A percentile compares a stretch with the other conserved stretches of the same genome.
Evolutionary conservation across 2,329 filamentous ascomycete species (phyloP).

Genomic region (Penicillium expansum): DNA sequence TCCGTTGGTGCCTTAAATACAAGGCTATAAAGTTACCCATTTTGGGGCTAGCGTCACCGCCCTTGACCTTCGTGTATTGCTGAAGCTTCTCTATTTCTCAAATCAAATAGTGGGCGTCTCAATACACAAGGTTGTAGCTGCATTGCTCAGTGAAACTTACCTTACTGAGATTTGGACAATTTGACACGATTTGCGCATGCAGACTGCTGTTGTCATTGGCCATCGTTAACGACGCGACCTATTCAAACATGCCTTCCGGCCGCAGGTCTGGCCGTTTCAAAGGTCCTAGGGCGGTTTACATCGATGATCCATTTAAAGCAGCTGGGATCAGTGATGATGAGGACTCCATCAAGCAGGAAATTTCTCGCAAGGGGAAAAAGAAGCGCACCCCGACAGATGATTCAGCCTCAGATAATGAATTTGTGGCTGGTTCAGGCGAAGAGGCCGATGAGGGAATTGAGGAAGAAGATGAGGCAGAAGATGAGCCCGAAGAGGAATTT

Average conservation of each 20-base stretch:
- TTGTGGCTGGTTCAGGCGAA: conserved; percentile 23
- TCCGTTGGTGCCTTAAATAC: background rate
- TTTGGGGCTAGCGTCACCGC: background rate
- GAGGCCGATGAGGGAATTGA: conserved; percentile 18
- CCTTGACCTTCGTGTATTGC: conserved; percentile 3
- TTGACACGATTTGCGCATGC: background rate
- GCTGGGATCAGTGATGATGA: conserved; percentile 34
- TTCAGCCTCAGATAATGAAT: conserved; percentile 38
- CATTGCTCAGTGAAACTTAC: background rate
- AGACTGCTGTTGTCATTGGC: background rate
- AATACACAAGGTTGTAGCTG: background rate
- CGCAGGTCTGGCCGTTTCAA: conserved; percentile 38
- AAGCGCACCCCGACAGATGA: conserved; percentile 17
- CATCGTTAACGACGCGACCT: background rate
- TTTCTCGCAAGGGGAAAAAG: conserved; percentile 14
- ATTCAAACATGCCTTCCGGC: conserved; percentile 20
- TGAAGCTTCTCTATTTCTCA: conserved; percentile 6
- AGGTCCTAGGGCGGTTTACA: conserved; percentile 33
- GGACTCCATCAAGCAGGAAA: conserved; percentile 15
- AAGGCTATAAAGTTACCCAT: background rate
- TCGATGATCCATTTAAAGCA: conserved; percentile 36
- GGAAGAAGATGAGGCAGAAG: conserved; percentile 22
- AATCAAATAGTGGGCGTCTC: background rate
- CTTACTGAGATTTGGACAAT: background rate
- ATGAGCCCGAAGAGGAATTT: conserved; percentile 17